Conservation (phyloP, 2,329 filamentous ascomycete genomes). For the Diaporthe sp. region DNA sequence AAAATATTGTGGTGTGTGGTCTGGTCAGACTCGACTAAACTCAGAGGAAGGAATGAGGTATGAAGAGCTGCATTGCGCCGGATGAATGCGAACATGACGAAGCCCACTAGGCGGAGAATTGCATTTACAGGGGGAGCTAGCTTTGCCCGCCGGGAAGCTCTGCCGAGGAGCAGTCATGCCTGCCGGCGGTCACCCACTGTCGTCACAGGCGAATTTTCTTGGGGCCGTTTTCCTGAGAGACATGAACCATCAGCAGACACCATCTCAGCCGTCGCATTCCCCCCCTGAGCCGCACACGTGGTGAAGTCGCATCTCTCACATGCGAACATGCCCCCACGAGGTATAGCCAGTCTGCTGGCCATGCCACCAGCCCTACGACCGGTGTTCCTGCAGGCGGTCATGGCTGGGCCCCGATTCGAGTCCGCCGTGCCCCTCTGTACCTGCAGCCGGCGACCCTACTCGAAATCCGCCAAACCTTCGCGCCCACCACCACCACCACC, state of each 20-base stretch:
- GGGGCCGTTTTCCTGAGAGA: conserved; percentile 15
- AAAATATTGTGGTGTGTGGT: background rate
- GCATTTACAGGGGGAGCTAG: conserved; percentile 6
- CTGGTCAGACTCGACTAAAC: background rate
- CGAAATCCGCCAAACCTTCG: conserved; percentile 6
- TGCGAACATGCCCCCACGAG: conserved; percentile 38
- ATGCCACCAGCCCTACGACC: conserved; percentile 43
- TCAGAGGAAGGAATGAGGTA: background rate
- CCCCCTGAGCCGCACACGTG: conserved; percentile 30
- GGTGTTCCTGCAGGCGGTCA: conserved; percentile 40
- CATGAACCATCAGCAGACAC: conserved; percentile 22
- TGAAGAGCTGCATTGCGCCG: background rate
- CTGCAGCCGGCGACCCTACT: conserved; percentile 18
- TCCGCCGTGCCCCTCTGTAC: conserved; percentile 8
- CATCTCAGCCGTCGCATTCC: background rate
- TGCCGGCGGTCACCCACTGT: conserved; percentile 25
- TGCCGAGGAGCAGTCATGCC: background rate
- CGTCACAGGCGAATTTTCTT: conserved; percentile 34
- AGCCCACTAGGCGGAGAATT: background rate
- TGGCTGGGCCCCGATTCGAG: conserved; percentile 21
- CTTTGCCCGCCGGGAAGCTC: conserved; percentile 24
- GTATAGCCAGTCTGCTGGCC: conserved; percentile 41
- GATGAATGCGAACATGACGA: background rate
- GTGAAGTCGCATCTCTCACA: conserved; percentile 34
- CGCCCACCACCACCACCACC: background rate